phyloP scores from a whole-genome alignment of 257 asterid species.

The Cynanchum wilfordii region DNA sequence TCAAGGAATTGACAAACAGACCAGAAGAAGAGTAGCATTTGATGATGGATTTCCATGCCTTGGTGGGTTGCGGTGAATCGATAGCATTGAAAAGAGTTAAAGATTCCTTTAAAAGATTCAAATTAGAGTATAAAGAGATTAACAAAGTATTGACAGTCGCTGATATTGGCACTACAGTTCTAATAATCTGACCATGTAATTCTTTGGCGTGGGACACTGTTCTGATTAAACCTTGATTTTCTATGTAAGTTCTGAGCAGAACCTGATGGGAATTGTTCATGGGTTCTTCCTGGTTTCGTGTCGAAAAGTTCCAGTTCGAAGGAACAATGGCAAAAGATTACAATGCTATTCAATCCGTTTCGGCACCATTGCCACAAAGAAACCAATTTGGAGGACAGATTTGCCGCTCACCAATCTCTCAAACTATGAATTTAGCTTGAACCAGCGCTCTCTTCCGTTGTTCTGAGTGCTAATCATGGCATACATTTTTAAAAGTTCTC shows the following conservation, averaged over 20 bases:
- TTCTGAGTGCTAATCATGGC: too few relatives aligned
- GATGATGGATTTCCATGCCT: constrained; percentile 76
- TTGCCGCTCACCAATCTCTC: background rate
- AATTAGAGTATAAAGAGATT: constrained; percentile 63
- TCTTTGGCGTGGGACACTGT: constrained; percentile 70
- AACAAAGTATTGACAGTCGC: constrained; percentile 29
- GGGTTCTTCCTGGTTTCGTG: background rate
- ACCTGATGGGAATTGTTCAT: constrained; percentile 33
- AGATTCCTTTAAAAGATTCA: constrained; percentile 53
- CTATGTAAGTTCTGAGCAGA: constrained; percentile 26
- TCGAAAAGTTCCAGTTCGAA: background rate
- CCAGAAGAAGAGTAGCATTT: constrained; percentile 66
- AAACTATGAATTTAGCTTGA: background rate
- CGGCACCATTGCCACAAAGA: background rate
- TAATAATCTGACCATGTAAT: constrained; percentile 74
- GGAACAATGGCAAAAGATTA: background rate
- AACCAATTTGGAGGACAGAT: background rate
- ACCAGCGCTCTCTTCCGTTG: too few relatives aligned
- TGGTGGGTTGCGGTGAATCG: constrained; percentile 46
- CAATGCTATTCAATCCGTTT: background rate
- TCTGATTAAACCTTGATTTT: constrained; percentile 45
- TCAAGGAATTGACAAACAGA: constrained; percentile 41
- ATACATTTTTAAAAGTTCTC: too few relatives aligned
- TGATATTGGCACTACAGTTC: constrained; percentile 26
- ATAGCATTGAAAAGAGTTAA: constrained; percentile 41